Percentiles rank a stretch among this genome's conserved stretches.
Evolutionary conservation across 1,284 basidiomycete genomes (phyloP).

Genomic region (Blastosporella zonata): DNA sequence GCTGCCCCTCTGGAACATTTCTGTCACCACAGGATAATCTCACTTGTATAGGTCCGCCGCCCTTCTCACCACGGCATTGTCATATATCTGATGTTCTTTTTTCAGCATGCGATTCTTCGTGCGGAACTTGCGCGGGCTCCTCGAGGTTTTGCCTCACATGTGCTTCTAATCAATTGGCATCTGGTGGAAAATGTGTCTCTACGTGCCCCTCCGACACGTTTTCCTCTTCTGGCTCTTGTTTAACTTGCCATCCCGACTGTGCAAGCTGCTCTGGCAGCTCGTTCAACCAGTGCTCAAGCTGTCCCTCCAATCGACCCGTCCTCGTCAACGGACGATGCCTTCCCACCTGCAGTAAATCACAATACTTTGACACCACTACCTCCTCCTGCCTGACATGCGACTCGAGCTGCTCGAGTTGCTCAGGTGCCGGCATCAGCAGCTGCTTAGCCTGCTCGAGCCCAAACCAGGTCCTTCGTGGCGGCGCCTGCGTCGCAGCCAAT

Average conservation of each 20-base stretch:
- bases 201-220: slow-evolving; percentile 73
- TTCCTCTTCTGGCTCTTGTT: slow-evolving; percentile 61
- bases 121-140: slow-evolving; percentile 63
- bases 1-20: slow-evolving; percentile 72
- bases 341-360: slow-evolving; percentile 64
- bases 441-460: slow-evolving; percentile 72
- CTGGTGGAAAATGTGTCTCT: slow-evolving; percentile 66
- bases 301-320: slow-evolving; percentile 65
- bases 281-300: slow-evolving; percentile 76
- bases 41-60: slow-evolving; percentile 46
- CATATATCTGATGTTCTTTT: slow-evolving; percentile 33
- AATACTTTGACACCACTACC: slow-evolving; percentile 70
- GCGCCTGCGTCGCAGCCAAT: slow-evolving; percentile 59
- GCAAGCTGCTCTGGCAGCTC: slow-evolving; percentile 67
- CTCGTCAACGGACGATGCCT: slow-evolving; percentile 71
- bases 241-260: slow-evolving; percentile 79
- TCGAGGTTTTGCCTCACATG: slow-evolving; percentile 73
- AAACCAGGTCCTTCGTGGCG: slow-evolving; percentile 57
- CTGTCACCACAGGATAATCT: slow-evolving; percentile 66
- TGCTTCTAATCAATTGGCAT: slow-evolving; percentile 57
- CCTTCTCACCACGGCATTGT: slow-evolving; percentile 21
- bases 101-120: slow-evolving; percentile 74
- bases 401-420: slow-evolving; percentile 71
- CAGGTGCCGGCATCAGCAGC: slow-evolving; percentile 54
- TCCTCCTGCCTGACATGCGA: slow-evolving; percentile 69